These are phyloP conservation scores for Pichia sp. DNA, from an alignment of 1,139 yeast species.

Conservation along the genomic window DNA sequence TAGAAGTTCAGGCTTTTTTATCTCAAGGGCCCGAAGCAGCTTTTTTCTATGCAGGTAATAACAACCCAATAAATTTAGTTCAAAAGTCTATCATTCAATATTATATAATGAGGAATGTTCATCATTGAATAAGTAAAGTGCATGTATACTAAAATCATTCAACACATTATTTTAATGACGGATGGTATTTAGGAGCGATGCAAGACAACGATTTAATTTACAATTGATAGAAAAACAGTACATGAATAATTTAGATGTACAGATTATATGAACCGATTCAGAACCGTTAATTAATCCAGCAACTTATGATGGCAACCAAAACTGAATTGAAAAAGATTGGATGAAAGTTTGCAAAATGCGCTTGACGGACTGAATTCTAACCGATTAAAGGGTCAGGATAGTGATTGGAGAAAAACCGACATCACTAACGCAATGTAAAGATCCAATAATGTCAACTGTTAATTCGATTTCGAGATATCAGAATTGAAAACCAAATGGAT, in stretches of 20 bases:
- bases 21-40: constrained; percentile 3
- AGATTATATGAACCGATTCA: constrained; percentile 8
- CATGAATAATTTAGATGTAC: constrained; percentile 8
- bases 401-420: constrained; percentile 21
- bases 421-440: constrained; percentile 23
- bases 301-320: not conserved
- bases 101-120: constrained; percentile 23
- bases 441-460: constrained; percentile 21
- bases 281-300: constrained; percentile 1
- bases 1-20: not conserved
- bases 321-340: constrained; percentile 9
- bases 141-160: no score
- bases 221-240: constrained; percentile 8
- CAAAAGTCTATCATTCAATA: constrained; percentile 23
- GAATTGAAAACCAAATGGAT: constrained; percentile 22
- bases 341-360: constrained; percentile 16
- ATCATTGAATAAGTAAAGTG: no score
- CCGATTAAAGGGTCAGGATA: constrained; percentile 17
- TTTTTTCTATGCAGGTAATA: not conserved
- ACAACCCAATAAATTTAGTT: constrained; percentile 23
- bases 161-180: no score
- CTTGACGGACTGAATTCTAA: constrained; percentile 15
- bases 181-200: not conserved
- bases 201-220: constrained; percentile 9
- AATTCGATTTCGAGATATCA: constrained; percentile 25